Percentiles rank a stretch among this genome's conserved stretches.
These are phyloP conservation scores for Phyllosticta ampelicida DNA, from an alignment of 2,329 filamentous ascomycete genomes.

Conservation along the genomic window DNA sequence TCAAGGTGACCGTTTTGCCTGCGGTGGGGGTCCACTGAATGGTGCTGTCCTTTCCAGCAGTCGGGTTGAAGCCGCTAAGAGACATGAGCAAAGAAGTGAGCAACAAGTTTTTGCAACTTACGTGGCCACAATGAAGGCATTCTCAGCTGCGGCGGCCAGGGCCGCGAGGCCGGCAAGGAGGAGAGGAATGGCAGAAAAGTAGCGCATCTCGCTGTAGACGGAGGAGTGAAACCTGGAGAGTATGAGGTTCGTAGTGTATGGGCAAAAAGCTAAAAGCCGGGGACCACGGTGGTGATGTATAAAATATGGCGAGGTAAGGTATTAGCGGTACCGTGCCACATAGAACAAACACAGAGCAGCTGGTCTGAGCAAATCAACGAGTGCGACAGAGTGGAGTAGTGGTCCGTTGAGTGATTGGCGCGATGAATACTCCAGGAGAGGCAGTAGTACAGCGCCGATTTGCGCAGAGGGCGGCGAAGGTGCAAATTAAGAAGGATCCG, in stretches of 20 bases:
- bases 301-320: not conserved
- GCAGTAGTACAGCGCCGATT: not conserved
- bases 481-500: not conserved
- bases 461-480: not conserved
- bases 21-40: conserved; percentile 42
- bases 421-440: not conserved
- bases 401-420: not conserved
- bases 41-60: conserved; percentile 35
- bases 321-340: not conserved
- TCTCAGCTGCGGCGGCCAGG: conserved; percentile 31
- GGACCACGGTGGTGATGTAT: not conserved
- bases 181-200: conserved; percentile 17
- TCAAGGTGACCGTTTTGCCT: conserved; percentile 39
- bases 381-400: not conserved
- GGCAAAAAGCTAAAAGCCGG: not conserved
- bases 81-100: conserved; percentile 17
- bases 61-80: conserved; percentile 33
- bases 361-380: not conserved
- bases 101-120: not conserved
- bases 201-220: not conserved
- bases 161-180: conserved; percentile 36
- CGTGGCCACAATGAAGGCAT: conserved; percentile 35
- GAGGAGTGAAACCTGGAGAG: not conserved
- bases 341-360: not conserved
- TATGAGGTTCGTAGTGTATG: not conserved